phyloP scores from a whole-genome alignment of 495 filamentous ascomycete species.

The Talaromyces stipitatus region DNA sequence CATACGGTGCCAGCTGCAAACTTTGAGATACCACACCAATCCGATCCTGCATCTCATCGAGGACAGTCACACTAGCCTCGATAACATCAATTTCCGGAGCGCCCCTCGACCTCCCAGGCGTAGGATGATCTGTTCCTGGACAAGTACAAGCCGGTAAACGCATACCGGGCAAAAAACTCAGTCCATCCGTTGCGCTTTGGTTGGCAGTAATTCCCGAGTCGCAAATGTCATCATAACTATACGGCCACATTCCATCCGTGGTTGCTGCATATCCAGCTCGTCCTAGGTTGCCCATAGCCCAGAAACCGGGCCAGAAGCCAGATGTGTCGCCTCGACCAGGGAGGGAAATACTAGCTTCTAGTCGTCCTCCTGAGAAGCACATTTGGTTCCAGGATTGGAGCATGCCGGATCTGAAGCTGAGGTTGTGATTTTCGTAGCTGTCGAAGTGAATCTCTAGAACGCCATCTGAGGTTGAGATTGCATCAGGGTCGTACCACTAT shows the following conservation, averaged over 20 bases:
- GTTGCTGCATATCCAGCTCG: constrained; percentile 62
- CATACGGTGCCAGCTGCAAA: constrained; percentile 67
- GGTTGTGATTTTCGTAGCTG: constrained; percentile 56
- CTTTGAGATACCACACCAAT: constrained; percentile 64
- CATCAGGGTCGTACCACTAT: constrained; percentile 77
- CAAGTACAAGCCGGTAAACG: constrained; percentile 66
- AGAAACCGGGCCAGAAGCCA: constrained; percentile 78
- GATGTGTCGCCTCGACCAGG: constrained; percentile 60
- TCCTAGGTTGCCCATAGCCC: constrained; percentile 71
- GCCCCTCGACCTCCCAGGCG: constrained; percentile 59
- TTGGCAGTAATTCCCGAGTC: constrained; percentile 74
- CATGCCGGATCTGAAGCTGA: constrained; percentile 75
- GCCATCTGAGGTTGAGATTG: constrained; percentile 59
- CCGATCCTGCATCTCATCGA: constrained; percentile 38
- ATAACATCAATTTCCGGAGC: constrained; percentile 73
- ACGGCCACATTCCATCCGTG: constrained; percentile 73
- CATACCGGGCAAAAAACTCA: constrained; percentile 68
- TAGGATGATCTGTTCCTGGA: constrained; percentile 57
- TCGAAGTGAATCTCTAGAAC: constrained; percentile 61
- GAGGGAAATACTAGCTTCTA: constrained; percentile 73
- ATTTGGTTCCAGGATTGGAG: constrained; percentile 75
- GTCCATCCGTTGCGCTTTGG: constrained; percentile 60
- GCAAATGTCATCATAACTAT: constrained; percentile 65
- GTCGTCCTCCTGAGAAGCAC: constrained; percentile 66
- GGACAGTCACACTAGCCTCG: constrained; percentile 54